Evolutionary conservation across 2,329 filamentous ascomycete species (phyloP).

Genomic region (Arthroderma uncinatum): DNA sequence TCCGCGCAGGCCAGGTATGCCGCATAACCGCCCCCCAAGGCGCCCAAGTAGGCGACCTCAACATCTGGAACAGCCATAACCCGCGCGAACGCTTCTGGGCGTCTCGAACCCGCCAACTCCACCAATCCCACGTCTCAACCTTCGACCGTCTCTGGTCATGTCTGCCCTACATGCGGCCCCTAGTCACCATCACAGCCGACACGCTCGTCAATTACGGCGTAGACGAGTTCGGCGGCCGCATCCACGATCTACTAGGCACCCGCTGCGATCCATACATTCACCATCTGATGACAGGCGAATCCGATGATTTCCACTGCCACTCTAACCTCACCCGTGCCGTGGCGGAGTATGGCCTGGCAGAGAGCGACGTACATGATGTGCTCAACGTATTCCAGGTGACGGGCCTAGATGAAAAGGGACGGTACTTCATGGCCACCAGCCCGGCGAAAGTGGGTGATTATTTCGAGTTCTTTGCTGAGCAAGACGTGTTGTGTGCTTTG

Average conservation of each 20-base stretch:
- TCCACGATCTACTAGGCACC: slow-evolving; percentile 73
- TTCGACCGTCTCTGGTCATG: slow-evolving; percentile 67
- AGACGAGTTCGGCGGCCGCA: slow-evolving; percentile 52
- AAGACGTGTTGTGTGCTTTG: slow-evolving; percentile 57
- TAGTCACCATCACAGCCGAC: slow-evolving; percentile 61
- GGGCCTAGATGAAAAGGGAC: slow-evolving; percentile 57
- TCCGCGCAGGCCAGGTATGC: slow-evolving; percentile 56
- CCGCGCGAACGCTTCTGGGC: slow-evolving; percentile 77
- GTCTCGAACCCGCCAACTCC: slow-evolving; percentile 63
- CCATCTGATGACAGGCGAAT: slow-evolving; percentile 55
- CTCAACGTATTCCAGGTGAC: slow-evolving; percentile 82
- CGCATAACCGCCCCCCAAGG: slow-evolving; percentile 65
- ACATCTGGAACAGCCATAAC: slow-evolving; percentile 68
- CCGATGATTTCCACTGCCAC: slow-evolving; percentile 74
- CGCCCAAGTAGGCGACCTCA: slow-evolving; percentile 72
- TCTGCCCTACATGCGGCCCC: slow-evolving; percentile 63
- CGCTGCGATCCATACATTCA: slow-evolving; percentile 80
- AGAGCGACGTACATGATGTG: slow-evolving; percentile 72
- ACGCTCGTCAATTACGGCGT: slow-evolving; percentile 50
- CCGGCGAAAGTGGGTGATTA: slow-evolving; percentile 40
- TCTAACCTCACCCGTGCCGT: slow-evolving; percentile 69
- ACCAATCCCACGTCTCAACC: slow-evolving; percentile 60
- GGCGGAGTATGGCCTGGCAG: slow-evolving; percentile 54
- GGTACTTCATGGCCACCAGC: slow-evolving; percentile 59
- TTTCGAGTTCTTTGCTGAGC: slow-evolving; percentile 71